These are phyloP conservation scores for Chytriomyces confervae DNA, from an alignment of 192 early-diverging fungal genomes.

Conservation along the genomic window DNA sequence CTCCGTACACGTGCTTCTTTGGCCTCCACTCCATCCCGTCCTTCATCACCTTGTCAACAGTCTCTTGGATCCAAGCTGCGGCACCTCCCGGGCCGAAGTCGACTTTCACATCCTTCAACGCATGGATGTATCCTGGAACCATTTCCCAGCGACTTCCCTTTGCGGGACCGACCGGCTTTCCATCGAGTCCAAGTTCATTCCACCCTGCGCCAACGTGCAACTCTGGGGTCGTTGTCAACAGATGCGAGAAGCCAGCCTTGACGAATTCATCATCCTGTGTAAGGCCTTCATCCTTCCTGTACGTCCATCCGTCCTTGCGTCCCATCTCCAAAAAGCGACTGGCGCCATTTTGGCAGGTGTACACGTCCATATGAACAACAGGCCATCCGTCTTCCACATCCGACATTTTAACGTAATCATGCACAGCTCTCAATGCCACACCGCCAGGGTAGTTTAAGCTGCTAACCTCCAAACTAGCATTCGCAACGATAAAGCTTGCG, in stretches of 20 bases:
- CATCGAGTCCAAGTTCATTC: not conserved
- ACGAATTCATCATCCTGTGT: not conserved
- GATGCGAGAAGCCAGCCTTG: conserved; percentile 31
- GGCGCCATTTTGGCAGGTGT: conserved; percentile 26
- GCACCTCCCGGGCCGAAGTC: conserved; percentile 26
- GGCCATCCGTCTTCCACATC: conserved; percentile 8
- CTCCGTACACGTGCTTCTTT: conserved; percentile 12
- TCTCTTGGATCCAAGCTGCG: conserved; percentile 16
- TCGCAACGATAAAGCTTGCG: conserved; percentile 11
- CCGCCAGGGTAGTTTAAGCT: conserved; percentile 91
- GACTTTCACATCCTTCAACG: conserved; percentile 16
- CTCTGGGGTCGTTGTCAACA: conserved; percentile 35
- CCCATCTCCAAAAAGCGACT: conserved; percentile 26
- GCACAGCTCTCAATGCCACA: conserved; percentile 69
- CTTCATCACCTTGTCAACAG: conserved; percentile 23
- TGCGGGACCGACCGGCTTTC: not conserved
- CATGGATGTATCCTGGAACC: conserved; percentile 20
- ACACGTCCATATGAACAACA: conserved; percentile 31
- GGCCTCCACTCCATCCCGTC: conserved; percentile 20
- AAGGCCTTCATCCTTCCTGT: conserved; percentile 33
- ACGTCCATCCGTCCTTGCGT: conserved; percentile 20
- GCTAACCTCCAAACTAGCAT: conserved; percentile 54
- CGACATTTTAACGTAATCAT: conserved; percentile 33
- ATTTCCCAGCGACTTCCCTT: not conserved
- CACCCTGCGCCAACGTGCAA: conserved; percentile 23